These are phyloP conservation scores for Calamus simplicifolius DNA, from an alignment of 176 grass and related monocot species.

Conservation along the genomic window DNA sequence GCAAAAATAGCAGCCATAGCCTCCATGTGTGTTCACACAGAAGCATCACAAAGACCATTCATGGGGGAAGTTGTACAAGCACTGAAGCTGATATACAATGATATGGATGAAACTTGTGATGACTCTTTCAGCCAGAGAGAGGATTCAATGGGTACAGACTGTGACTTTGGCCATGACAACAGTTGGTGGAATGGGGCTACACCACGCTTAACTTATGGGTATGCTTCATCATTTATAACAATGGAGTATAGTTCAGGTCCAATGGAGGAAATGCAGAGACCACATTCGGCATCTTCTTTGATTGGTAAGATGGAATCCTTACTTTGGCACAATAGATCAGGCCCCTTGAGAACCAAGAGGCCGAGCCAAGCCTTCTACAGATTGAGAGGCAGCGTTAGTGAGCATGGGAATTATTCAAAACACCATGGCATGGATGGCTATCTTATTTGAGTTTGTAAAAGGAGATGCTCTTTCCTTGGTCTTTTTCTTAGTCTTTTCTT, in stretches of 20 bases:
- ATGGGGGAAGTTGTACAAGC: constrained; percentile 25
- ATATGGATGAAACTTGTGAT: constrained; percentile 10
- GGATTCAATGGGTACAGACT: neutral
- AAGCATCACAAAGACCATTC: constrained; percentile 10
- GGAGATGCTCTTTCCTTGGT: constrained; percentile 9
- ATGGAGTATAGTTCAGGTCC: constrained; percentile 91
- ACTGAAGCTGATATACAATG: constrained; percentile 12
- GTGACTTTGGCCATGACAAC: constrained; percentile 2
- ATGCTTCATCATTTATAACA: constrained; percentile 56
- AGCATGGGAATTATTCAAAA: constrained; percentile 48
- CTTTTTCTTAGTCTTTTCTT: constrained; percentile 9
- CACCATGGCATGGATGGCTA: constrained; percentile 36
- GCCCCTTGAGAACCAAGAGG: constrained; percentile 61
- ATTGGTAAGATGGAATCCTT: constrained; percentile 25
- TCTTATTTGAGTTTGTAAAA: constrained; percentile 37
- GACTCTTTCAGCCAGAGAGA: constrained; percentile 4
- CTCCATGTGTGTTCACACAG: constrained; percentile 13
- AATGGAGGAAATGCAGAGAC: constrained; percentile 42
- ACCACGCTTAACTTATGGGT: constrained; percentile 28
- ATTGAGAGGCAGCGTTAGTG: constrained; percentile 85
- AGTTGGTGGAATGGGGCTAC: constrained; percentile 61
- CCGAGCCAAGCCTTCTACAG: constrained; percentile 49
- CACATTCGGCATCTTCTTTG: constrained; percentile 24
- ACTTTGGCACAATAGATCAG: constrained; percentile 62
- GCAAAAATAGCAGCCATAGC: constrained; percentile 19